Evolutionary conservation across 495 filamentous ascomycete genomes (phyloP), one percentile per base, ranked within the genome.

Genomic region (Daldinia grandis): DNA sequence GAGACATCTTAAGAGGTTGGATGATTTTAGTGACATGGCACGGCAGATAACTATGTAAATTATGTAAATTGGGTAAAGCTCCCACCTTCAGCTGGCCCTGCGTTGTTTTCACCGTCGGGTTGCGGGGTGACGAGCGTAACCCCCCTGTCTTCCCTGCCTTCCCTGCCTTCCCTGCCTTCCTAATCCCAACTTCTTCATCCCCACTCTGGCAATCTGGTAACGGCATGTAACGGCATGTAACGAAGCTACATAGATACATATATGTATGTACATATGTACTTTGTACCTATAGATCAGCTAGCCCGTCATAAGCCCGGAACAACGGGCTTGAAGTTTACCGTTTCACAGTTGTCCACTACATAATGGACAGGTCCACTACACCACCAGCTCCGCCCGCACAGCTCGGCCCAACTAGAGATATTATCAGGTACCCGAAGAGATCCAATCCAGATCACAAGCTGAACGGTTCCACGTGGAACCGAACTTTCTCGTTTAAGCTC

Each of bases 71-170:
- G 14, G 47, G 24, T n/a, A 38, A 68, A 64, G 69, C 69, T 64
- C 59, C 63, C 68, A 15, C 57, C 62, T 61, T 68, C 53, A 61
- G 69, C 69, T 67, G 59, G 51, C 27, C 49, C 27, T 62, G 69
- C 40, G 68, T 76, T 77, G 75, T 77, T 77, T 75, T 77, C 54
- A 66, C 62, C 47, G 67, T 59, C 66, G 66, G 65, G 75, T 77
- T 76, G 75, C 75, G 75, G 73, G 73, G 75, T 74, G 71, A 77
- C 75, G 73, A 72, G 75, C 64, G 31, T 30, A 19, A 53, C 60
- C 40, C 60, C 40, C 61, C 55, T 56, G 54, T 35, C 25, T 30
- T n/a, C 33, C 33, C 14, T 14, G 33, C 33, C 31, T 28, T 30
- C 14, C 33, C 6, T 57, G 5, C 25, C 14, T 53, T 33, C 25